These are phyloP conservation scores for Pyrenophora teres DNA, from an alignment of 2,329 filamentous ascomycete genomes.

Conservation along the genomic window DNA sequence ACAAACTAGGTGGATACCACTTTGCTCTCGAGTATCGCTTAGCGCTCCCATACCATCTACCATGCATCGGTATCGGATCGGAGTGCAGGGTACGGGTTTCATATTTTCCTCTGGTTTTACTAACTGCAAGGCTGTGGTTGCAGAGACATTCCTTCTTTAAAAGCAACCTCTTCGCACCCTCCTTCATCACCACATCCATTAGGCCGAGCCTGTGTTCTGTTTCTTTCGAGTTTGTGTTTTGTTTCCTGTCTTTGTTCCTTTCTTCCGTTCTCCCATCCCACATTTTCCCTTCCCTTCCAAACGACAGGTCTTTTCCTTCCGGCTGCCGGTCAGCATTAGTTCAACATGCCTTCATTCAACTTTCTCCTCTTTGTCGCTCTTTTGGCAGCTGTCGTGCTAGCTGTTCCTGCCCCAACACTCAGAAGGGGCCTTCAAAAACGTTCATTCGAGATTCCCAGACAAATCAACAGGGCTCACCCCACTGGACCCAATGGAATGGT, in stretches of 20 bases:
- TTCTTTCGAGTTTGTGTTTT: slow-evolving; percentile 23
- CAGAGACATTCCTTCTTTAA: slow-evolving; percentile 33
- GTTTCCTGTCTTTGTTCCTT: slow-evolving; percentile 30
- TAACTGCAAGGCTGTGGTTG: slow-evolving; percentile 13
- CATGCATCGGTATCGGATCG: slow-evolving; percentile 22
- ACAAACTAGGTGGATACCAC: slow-evolving; percentile 23
- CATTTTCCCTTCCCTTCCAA: slow-evolving; percentile 21
- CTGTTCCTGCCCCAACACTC: slow-evolving; percentile 49
- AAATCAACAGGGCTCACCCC: slow-evolving; percentile 60
- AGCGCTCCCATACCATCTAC: slow-evolving; percentile 25
- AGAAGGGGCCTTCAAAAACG: slow-evolving; percentile 53
- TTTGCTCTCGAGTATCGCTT: slow-evolving; percentile 21
- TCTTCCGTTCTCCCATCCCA: slow-evolving; percentile 14
- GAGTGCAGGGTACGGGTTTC: slow-evolving; percentile 20
- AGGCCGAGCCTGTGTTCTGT: slow-evolving; percentile 39
- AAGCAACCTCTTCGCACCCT: slow-evolving; percentile 31
- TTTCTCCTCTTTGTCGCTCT: slow-evolving; percentile 54
- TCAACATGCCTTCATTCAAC: slow-evolving; percentile 44
- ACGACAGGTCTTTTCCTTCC: slow-evolving; percentile 28
- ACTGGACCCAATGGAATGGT: slow-evolving; percentile 58
- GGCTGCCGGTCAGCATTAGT: slow-evolving; percentile 47
- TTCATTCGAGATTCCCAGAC: slow-evolving; percentile 66
- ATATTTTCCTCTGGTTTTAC: slow-evolving; percentile 27
- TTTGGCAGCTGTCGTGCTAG: slow-evolving; percentile 54
- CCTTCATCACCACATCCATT: slow-evolving; percentile 31